Evolutionary conservation across 352 stramenopile species (phyloP).

Genomic region (Pythium rishiriense): DNA sequence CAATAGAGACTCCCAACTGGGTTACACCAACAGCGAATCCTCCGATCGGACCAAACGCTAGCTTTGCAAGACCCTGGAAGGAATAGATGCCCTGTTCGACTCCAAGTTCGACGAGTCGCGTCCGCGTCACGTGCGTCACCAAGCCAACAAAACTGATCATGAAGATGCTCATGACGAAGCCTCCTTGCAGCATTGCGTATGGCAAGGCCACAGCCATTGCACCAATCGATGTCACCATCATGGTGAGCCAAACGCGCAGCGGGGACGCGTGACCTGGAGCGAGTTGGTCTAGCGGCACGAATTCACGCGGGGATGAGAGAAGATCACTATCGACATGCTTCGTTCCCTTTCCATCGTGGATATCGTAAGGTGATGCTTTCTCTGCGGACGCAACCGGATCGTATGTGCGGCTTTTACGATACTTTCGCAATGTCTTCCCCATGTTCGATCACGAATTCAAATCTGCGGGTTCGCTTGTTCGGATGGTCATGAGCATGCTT

Average conservation of each 20-base stretch:
- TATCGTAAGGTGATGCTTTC: slow-evolving; percentile 35
- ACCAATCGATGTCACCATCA: slow-evolving; percentile 39
- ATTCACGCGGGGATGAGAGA: slow-evolving; percentile 42
- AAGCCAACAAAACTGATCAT: slow-evolving; percentile 37
- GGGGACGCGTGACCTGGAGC: slow-evolving; percentile 35
- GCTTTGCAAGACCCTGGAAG: slow-evolving; percentile 45
- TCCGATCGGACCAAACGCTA: slow-evolving; percentile 41
- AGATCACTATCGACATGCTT: slow-evolving; percentile 41
- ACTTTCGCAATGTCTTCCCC: slow-evolving; percentile 42
- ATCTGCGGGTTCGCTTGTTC: background rate
- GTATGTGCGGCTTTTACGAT: slow-evolving; percentile 39
- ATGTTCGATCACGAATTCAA: slow-evolving; percentile 18
- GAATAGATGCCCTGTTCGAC: slow-evolving; percentile 57
- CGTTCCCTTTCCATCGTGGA: slow-evolving; percentile 37
- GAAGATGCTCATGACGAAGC: slow-evolving; percentile 43
- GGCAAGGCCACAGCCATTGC: slow-evolving; percentile 38
- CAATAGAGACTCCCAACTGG: slow-evolving; percentile 39
- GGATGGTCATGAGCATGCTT: background rate
- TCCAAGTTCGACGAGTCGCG: slow-evolving; percentile 45
- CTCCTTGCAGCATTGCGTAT: slow-evolving; percentile 45
- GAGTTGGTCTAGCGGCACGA: slow-evolving; percentile 46
- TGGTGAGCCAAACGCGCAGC: slow-evolving; percentile 34
- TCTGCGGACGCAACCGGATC: slow-evolving; percentile 26
- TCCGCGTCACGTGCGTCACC: slow-evolving; percentile 29
- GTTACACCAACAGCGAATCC: slow-evolving; percentile 31